Evolutionary conservation across 257 asterid genomes (phyloP).

Genomic region (Nicotiana obtusifolia): DNA sequence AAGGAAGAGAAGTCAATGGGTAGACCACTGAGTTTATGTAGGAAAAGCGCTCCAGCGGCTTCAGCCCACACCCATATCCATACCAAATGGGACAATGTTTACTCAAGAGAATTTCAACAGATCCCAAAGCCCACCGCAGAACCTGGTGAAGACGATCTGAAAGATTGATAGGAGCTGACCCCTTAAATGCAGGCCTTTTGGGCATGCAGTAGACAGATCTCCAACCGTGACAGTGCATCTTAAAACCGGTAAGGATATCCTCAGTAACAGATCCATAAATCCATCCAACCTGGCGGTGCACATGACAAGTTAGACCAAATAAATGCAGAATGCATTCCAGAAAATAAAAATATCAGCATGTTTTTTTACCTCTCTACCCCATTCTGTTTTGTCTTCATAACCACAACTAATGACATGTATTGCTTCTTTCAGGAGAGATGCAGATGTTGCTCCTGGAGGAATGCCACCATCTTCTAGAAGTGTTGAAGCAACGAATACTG

Average conservation of each 20-base stretch:
- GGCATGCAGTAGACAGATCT: slow-evolving; percentile 95
- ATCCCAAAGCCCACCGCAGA: slow-evolving; percentile 98
- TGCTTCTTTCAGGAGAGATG: slow-evolving; percentile 95
- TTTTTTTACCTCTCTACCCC: slow-evolving; percentile 87
- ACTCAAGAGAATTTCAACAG: slow-evolving; percentile 85
- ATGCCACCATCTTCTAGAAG: slow-evolving; percentile 87
- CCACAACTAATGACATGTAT: slow-evolving; percentile 96
- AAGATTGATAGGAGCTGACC: slow-evolving; percentile 94
- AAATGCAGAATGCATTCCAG: neutral
- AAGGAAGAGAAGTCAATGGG: slow-evolving; percentile 87
- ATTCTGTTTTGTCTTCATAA: slow-evolving; percentile 92
- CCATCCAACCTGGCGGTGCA: slow-evolving; percentile 74
- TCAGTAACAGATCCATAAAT: slow-evolving; percentile 96
- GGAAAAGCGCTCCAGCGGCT: slow-evolving; percentile 90
- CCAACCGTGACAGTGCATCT: slow-evolving; percentile 99
- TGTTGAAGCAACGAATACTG: slow-evolving; percentile 83
- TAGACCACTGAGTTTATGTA: slow-evolving; percentile 86
- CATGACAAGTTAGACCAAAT: slow-evolving; percentile 7
- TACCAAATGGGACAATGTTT: slow-evolving; percentile 98
- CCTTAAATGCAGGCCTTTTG: slow-evolving; percentile 76
- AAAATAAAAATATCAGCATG: neutral
- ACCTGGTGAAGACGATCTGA: slow-evolving; percentile 97
- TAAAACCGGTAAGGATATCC: slow-evolving; percentile 95
- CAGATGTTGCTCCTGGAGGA: slow-evolving; percentile 81
- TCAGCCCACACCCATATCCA: slow-evolving; percentile 92